Evolutionary conservation across 257 asterid species (phyloP), one percentile per base, ranked within the genome.

Genomic region (Solanum piurae): DNA sequence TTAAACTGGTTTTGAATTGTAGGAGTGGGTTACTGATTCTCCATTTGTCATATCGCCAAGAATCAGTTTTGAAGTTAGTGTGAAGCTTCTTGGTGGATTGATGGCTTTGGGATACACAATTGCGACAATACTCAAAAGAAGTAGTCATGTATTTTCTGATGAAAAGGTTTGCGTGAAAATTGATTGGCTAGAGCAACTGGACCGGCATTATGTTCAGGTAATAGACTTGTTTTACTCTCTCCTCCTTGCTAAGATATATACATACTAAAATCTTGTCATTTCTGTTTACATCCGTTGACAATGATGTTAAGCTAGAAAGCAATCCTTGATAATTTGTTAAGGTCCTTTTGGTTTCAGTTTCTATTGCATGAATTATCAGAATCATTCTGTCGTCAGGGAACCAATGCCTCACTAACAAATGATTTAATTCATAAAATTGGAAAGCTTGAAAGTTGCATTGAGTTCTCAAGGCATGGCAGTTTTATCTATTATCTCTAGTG

Each of bases 81-180:
- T 97, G 52, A 93, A 98, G 87, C 99, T 97, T 89, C 98, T 97
- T 85, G 99, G 99, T 87, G 99, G 99, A 55, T 88, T 97, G 88
- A 97, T 97, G 99, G 99, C 99, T 74, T 89, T 97, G 94, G 99
- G 99, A 87, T 97, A 97, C 91, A 96, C 99, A 76, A 97, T 97
- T 90, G 99, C 98, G 38, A 92, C 99, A 88, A 97, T 97, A 86
- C 98, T 97, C 87, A 97, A 96, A 91, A 91, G 99, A 96, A 97
- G 91, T 87, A 95, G 99, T 93, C 99, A 95, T 86, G 91, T 96
- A 5, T 94, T 97, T 88, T 86, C 89, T 79, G 95, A 96, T 60
- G 99, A 97, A 82, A 94, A 93, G 91, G 98, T 94, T 90, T 96
- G 98, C 64, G 97, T 96, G 88, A 97, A 97, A 93, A 91, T 97